Evolutionary conservation across 139 green algal species (phyloP), one percentile per base, ranked within the genome.

Genomic region (Diplosphaera chodatii): DNA sequence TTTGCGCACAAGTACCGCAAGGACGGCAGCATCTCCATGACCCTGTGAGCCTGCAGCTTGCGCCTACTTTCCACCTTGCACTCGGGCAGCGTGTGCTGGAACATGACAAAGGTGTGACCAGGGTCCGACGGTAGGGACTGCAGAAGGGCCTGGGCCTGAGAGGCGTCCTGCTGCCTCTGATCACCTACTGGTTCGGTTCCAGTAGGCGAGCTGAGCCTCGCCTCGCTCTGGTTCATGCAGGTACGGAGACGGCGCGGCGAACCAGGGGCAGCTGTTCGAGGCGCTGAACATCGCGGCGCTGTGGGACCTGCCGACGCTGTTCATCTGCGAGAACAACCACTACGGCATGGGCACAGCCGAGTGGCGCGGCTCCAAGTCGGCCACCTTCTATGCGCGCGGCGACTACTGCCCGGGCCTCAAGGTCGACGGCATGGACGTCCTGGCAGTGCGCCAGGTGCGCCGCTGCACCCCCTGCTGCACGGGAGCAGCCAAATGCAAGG

Each of bases 251-350:
- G 92, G 92, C n/a, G 92, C 92, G 5, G 92, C 92, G 23, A 95
- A 98, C 78, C 94, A 98, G 80, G 94, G 95, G 10, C 93, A 98
- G 77, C 87, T 93, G 34, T 99, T 96, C 73, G 96, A 99, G 84
- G 90, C 96, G 1, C 80, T 99, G 62, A 99, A 99, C 89, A 99
- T 99, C 70, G 88, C 96, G 13, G 94, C 84, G 0, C 84, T 99
- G 32, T 99, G 95, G 96, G 82, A 95, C 76, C 81, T 99, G 67
- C 95, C 95, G 32, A 79, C 88, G 68, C 93, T 99, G 69, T 99
- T 96, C 79, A 84, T 98, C 28, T 98, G 94, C 77, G 96, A 99
- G 76, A 99, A 99, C 90, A 99, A 99, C 82, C 96, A 99, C 77
- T 99, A 97, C 75, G 93, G 90, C 68, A 98, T 98, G 94, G 94